Evolutionary conservation across 768 basidiomycete species (phyloP), one percentile per base, ranked within the genome.

Genomic region (Russula dissimulans): DNA sequence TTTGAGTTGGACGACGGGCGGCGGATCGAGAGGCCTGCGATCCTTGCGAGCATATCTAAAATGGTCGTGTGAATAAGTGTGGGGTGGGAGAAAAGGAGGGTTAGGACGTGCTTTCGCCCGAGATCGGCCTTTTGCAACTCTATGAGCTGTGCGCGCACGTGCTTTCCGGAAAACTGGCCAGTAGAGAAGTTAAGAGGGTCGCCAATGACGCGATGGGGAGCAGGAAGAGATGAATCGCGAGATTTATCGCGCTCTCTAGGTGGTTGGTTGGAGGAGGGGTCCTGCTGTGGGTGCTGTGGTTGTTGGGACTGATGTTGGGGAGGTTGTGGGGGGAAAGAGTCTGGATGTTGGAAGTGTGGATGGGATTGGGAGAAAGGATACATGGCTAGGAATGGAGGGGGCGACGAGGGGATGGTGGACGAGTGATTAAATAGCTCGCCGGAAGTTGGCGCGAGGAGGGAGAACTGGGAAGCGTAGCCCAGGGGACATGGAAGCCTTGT

Each of bases 91-190:
- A 22, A 22, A 2, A 34, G 12, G 32, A 36, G 22, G 22, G 5
- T 31, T 31, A 18, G 7, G 44, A 66, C 68, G 45, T 52, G 71
- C 71, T 72, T 73, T 43, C 71, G 56, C 1, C 71, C 72, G 15
- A 73, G 64, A 67, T 72, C 70, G 8, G 71, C 70, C 52, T 71
- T 73, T 61, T 73, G 72, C 34, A 65, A 36, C 48, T 68, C 72
- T 58, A 64, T 54, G 56, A 61, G 65, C 56, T 68, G 59, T 43
- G 67, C 67, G 18, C 67, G 59, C 29, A 71, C 64, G 8, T 67
- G 68, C 59, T 65, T 66, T 29, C 71, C 71, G 45, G 64, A 59
- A 57, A 71, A 69, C 54, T 71, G 71, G 17, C 71, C 71, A 15
- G 64, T 64, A 22, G 64, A 52, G 32, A 71, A 72, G 18, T 60